These are phyloP conservation scores for Aureobasidium sp. DNA, from an alignment of 2,329 filamentous ascomycete genomes.

Conservation along the genomic window DNA sequence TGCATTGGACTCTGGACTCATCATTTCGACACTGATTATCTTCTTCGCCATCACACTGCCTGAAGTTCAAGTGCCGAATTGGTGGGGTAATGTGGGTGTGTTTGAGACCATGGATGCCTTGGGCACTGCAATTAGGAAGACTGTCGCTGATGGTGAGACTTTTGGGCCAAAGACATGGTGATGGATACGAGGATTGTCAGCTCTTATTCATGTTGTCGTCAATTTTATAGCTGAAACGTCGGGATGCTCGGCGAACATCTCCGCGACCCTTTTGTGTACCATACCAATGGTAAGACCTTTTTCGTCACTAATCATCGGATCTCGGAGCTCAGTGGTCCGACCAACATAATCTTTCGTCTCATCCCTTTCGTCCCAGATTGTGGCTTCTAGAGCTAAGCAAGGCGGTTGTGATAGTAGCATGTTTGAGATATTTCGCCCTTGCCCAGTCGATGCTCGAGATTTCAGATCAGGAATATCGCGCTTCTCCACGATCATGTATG, in stretches of 20 bases:
- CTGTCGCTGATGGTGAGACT: not conserved
- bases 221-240: not conserved
- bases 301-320: not conserved
- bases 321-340: not conserved
- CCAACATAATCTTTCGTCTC: not conserved
- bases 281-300: not conserved
- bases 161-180: not conserved
- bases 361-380: not conserved
- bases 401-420: not conserved
- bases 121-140: not conserved
- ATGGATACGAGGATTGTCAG: not conserved
- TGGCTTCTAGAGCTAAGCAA: not conserved
- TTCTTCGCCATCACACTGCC: not conserved
- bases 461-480: not conserved
- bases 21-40: not conserved
- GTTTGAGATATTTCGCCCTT: not conserved
- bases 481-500: not conserved
- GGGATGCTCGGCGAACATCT: not conserved
- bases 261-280: not conserved
- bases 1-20: not conserved
- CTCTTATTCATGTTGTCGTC: not conserved
- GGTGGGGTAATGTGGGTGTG: constrained; percentile 4
- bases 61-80: not conserved
- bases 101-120: constrained; percentile 4
- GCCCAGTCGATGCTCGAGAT: not conserved